These are phyloP conservation scores for Sphagnurus paluster DNA, from an alignment of 1,284 basidiomycete species.

Conservation along the genomic window DNA sequence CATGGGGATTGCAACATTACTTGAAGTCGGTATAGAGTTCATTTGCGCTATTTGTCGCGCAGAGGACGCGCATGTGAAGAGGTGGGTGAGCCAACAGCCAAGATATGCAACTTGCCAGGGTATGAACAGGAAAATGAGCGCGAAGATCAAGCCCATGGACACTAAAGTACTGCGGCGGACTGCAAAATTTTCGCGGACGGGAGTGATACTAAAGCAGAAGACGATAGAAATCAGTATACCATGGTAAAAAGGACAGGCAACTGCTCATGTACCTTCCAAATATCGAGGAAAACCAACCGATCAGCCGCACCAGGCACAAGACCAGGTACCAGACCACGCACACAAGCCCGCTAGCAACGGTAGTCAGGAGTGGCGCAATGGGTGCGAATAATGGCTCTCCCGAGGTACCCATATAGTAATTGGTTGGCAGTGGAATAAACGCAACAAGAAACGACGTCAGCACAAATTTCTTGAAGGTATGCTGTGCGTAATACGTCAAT, in stretches of 20 bases:
- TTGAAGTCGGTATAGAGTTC: conserved; percentile 25
- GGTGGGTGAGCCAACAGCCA: conserved; percentile 76
- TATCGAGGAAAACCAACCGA: conserved; percentile 35
- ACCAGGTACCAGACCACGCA: conserved; percentile 59
- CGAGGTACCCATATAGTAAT: conserved; percentile 57
- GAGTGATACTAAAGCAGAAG: conserved; percentile 16
- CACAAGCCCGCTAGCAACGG: conserved; percentile 61
- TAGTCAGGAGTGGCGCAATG: conserved; percentile 56
- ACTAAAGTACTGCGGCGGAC: conserved; percentile 48
- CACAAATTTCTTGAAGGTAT: conserved; percentile 43
- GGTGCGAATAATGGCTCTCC: conserved; percentile 49
- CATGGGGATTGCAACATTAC: conserved; percentile 18
- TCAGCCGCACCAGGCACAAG: conserved; percentile 39
- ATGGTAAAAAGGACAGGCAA: conserved; percentile 7
- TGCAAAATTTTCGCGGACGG: conserved; percentile 34
- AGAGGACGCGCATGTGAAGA: conserved; percentile 57
- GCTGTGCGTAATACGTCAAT: conserved; percentile 41
- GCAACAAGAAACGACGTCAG: conserved; percentile 45
- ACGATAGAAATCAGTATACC: background rate
- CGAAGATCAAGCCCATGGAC: conserved; percentile 63
- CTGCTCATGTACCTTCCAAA: conserved; percentile 40
- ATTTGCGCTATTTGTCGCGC: conserved; percentile 20
- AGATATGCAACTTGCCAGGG: conserved; percentile 93
- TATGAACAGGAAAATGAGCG: conserved; percentile 70
- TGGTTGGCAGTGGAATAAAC: conserved; percentile 55